Conservation (phyloP, 140 eudicot genomes). For the Senecio squalidus region DNA sequence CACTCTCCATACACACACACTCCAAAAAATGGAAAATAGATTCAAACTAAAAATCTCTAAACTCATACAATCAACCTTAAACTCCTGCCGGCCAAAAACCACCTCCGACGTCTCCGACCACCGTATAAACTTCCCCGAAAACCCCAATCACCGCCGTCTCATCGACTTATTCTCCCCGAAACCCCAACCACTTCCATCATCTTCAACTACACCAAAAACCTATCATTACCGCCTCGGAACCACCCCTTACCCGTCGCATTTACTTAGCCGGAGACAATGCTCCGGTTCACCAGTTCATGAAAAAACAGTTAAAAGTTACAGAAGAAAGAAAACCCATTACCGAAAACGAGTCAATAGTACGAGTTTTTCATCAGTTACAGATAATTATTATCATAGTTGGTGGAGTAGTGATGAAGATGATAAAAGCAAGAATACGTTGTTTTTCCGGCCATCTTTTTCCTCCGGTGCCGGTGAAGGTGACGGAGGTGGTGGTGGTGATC, state of each 20-base stretch:
- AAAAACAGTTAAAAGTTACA: constrained; percentile 11
- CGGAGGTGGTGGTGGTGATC: constrained; percentile 4
- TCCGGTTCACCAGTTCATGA: constrained; percentile 34
- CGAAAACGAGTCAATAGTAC: constrained; percentile 22
- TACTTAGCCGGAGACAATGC: constrained; percentile 22
- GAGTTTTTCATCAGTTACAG: constrained; percentile 29
- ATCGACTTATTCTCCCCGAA: constrained; percentile 55
- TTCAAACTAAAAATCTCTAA: constrained; percentile 44
- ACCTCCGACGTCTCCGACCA: constrained; percentile 40
- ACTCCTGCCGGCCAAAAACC: constrained; percentile 51
- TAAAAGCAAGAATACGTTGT: constrained; percentile 33
- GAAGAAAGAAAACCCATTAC: constrained; percentile 22
- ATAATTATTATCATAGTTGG: constrained; percentile 33
- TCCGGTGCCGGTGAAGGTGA: constrained; percentile 26
- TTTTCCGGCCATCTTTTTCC: constrained; percentile 46
- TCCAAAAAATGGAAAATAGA: constrained; percentile 41
- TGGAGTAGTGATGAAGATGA: constrained; percentile 43
- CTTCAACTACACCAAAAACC: constrained; percentile 28
- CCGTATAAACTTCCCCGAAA: constrained; percentile 26
- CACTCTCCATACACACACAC: not conserved
- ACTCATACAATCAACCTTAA: constrained; percentile 35
- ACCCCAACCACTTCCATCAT: constrained; percentile 20
- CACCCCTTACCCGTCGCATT: constrained; percentile 14
- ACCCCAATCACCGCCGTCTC: constrained; percentile 35
- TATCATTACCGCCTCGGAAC: constrained; percentile 10